A percentile compares a stretch with the other conserved stretches of the same genome.
Evolutionary conservation across 2,329 filamentous ascomycete species (phyloP).

Genomic region (Ploettnerulaceae sp.): DNA sequence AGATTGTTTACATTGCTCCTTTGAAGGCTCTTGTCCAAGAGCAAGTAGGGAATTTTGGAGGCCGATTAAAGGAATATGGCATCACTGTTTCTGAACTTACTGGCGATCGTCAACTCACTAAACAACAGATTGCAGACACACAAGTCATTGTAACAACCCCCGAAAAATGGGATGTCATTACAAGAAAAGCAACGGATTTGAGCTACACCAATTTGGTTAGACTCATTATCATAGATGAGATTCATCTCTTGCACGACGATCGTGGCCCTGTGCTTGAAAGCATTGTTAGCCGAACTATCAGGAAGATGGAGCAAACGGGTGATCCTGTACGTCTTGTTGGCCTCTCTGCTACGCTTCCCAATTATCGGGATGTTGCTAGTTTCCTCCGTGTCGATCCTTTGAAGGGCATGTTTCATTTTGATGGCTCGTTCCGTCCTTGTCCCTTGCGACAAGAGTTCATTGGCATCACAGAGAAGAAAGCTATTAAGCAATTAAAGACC

Average conservation of each 20-base stretch:
- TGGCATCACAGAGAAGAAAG: constrained; percentile 94
- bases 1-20: constrained; percentile 96
- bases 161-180: constrained; percentile 99
- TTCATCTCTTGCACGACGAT: constrained; percentile 95
- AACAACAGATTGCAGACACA: constrained; percentile 96
- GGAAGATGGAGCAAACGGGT: constrained; percentile 88
- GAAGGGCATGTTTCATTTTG: constrained; percentile 93
- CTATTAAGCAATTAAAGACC: constrained; percentile 96
- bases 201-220: constrained; percentile 97
- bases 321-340: constrained; percentile 89
- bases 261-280: constrained; percentile 95
- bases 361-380: constrained; percentile 92
- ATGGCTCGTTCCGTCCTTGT: constrained; percentile 88
- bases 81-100: constrained; percentile 94
- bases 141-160: constrained; percentile 98
- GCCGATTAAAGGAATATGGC: constrained; percentile 82
- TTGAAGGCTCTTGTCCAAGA: constrained; percentile 95
- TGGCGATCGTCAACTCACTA: constrained; percentile 95
- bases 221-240: constrained; percentile 94
- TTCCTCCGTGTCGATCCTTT: constrained; percentile 85
- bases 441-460: constrained; percentile 96
- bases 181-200: constrained; percentile 91
- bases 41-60: constrained; percentile 96
- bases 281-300: constrained; percentile 90
- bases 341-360: constrained; percentile 90